phyloP scores from a whole-genome alignment of 1,139 yeast species.

The Diutina siamensis region DNA sequence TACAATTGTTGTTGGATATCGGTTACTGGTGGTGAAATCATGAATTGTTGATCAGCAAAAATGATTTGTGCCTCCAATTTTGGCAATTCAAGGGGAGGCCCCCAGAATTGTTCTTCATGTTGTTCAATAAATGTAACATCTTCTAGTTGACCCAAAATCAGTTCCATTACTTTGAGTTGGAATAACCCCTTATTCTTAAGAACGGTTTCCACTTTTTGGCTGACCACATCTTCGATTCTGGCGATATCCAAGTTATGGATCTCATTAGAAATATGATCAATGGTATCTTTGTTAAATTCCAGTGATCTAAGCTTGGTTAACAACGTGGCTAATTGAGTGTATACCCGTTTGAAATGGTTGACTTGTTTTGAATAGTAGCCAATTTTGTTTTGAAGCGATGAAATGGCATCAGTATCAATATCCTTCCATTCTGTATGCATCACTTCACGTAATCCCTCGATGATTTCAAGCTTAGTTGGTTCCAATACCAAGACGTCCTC shows the following conservation, averaged over 20 bases:
- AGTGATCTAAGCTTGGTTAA: not conserved
- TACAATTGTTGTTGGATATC: not conserved
- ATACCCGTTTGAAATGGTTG: not conserved
- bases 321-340: not conserved
- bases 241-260: not conserved
- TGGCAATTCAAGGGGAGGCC: not conserved
- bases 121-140: not conserved
- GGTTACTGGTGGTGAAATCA: not conserved
- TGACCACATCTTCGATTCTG: not conserved
- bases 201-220: not conserved
- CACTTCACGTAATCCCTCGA: slow-evolving; percentile 7
- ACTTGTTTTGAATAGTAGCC: not conserved
- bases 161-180: not conserved
- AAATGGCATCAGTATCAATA: not conserved
- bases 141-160: not conserved
- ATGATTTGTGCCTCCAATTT: not conserved
- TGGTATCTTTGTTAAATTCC: not conserved
- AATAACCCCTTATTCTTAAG: not conserved
- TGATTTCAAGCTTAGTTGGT: slow-evolving; percentile 24
- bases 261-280: not conserved
- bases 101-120: not conserved
- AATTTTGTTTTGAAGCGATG: not conserved
- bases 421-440: not conserved
- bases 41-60: not conserved
- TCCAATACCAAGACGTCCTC: slow-evolving; percentile 24